Base-by-base conservation (phyloP, 129 eudicot genomes). In the Saussurea involucrata region DNA sequence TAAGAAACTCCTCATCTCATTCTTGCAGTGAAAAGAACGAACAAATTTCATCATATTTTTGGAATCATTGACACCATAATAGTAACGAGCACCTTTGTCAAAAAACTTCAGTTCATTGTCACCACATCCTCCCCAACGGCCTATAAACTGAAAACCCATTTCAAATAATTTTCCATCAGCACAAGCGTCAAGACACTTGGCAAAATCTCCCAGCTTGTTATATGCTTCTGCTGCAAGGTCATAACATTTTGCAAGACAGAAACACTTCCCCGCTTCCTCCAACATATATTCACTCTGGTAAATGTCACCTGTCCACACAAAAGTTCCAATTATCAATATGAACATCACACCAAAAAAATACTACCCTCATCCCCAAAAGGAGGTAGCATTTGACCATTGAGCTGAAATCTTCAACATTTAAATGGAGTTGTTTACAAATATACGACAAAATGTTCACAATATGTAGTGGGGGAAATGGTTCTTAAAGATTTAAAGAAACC, bases 141-240 rank as follows among this genome's bases (percentile, higher is more conserved):
- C 73, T 46, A 90, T 46, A 25, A 78, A 68, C 25, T 76, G 71
- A 57, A 87, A 58, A 4, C 96, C 92, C 53, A 49, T 36, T 61
- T 90, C 86, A 61, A 83, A 90, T 57, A 71, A 17, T 2, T 85
- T 78, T 18, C 96, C 96, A 22, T 77, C 68, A 2, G 69, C 8
- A 76, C 93, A 92, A 74, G 84, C 89, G 5, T 77, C 76, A 69
- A 92, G 66, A 80, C 96, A 83, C 66, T 88, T 81, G 10, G 82
- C 37, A 75, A 84, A 79, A 17, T 24, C 83, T 67, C 87, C 75
- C 0, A 77, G 87, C 71, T 80, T 75, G 24, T 84, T 87, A 63
- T 86, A 90, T 49, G 65, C 81, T 75, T 81, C 78, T 18, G 82
- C 98, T 17, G 93, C 93, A 24, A 6, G 74, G 76, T 82, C 33